These are phyloP conservation scores for Hypericum perforatum DNA, from an alignment of 345 rosid genomes.

Conservation along the genomic window DNA sequence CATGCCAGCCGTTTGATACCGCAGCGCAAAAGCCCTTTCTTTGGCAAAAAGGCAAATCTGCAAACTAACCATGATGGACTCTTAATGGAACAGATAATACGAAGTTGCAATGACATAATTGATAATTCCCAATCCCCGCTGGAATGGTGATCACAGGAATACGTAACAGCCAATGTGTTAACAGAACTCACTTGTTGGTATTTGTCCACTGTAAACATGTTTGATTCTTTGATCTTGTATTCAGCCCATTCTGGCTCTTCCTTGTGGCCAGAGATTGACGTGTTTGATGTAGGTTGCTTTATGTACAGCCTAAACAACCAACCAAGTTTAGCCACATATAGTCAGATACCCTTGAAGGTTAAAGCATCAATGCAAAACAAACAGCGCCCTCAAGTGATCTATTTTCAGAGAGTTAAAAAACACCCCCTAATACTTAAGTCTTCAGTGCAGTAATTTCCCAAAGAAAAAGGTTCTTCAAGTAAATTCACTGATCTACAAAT, in stretches of 20 bases:
- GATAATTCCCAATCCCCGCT: background rate
- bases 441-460: too few species aligned
- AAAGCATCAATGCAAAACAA: background rate
- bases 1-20: slow-evolving; percentile 93
- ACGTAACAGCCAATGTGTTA: slow-evolving; percentile 9
- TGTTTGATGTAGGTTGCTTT: slow-evolving; percentile 54
- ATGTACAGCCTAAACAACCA: slow-evolving; percentile 55
- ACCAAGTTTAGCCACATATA: background rate
- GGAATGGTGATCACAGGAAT: background rate
- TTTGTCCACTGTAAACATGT: slow-evolving; percentile 84
- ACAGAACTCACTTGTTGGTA: slow-evolving; percentile 70
- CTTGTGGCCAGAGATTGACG: slow-evolving; percentile 39
- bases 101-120: background rate
- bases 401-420: too few species aligned
- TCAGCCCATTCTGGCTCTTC: slow-evolving; percentile 83
- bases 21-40: slow-evolving; percentile 68
- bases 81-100: slow-evolving; percentile 25
- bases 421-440: too few species aligned
- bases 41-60: slow-evolving; percentile 82
- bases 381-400: too few species aligned
- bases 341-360: background rate
- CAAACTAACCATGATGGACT: slow-evolving; percentile 55
- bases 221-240: slow-evolving; percentile 85
- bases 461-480: too few species aligned
- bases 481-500: too few species aligned